A percentile compares a stretch with the other conserved stretches of the same genome.
phyloP scores from a whole-genome alignment of 2,329 filamentous ascomycete species.

The Hyphodiscus sp. region DNA sequence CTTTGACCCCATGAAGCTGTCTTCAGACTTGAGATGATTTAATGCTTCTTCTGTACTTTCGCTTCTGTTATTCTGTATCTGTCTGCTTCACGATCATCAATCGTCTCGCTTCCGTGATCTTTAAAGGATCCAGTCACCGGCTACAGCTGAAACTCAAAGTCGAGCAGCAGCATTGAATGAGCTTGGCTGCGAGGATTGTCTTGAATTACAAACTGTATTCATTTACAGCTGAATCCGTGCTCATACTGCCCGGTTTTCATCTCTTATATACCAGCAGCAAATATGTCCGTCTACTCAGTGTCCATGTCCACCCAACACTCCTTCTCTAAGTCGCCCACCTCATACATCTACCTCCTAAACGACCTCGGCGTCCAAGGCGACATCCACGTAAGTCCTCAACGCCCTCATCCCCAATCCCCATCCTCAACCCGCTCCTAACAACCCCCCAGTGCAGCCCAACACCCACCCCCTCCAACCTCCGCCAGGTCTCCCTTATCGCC shows the following conservation, averaged over 20 bases:
- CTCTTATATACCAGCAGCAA: not conserved
- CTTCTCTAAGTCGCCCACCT: constrained; percentile 9
- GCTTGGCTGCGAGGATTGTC: no score
- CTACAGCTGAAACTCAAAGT: no score
- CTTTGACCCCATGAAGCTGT: not conserved
- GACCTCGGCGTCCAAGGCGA: constrained; percentile 11
- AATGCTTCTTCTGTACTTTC: no score
- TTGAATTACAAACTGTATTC: no score
- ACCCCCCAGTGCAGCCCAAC: not conserved
- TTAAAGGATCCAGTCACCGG: no score
- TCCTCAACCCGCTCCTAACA: not conserved
- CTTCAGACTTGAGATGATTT: not conserved
- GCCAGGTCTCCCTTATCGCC: constrained; percentile 14
- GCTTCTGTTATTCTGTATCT: no score
- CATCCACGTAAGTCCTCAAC: not conserved
- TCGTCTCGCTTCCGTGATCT: no score
- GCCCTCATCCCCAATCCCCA: not conserved
- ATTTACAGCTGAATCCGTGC: not conserved
- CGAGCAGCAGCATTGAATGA: no score
- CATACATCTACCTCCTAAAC: constrained; percentile 10
- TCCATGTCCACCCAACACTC: constrained; percentile 7
- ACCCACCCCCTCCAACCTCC: constrained; percentile 1
- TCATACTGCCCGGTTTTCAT: not conserved
- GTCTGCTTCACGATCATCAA: no score
- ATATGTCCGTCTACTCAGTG: constrained; percentile 11